Base-by-base conservation (phyloP, 305 asterid species). In the Fraxinus sp. region DNA sequence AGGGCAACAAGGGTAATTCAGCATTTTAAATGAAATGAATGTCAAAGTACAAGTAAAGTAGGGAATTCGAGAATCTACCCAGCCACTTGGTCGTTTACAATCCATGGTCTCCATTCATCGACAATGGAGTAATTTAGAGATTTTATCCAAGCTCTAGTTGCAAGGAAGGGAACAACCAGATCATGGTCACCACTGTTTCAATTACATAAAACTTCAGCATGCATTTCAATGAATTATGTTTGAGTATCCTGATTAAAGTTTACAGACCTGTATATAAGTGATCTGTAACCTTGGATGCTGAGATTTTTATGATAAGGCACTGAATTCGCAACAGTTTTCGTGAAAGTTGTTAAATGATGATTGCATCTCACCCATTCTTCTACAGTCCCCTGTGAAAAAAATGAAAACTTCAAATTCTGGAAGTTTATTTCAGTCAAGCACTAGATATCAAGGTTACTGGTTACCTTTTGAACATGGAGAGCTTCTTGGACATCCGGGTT, bases 241-340 rank as follows among this genome's bases (percentile, higher is more conserved):
- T 24, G 3, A 24, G 8, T 26, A 7, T 28, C 18, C 37, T 28
- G 3, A 68, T 68, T 28, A 28, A 11, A 26, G 18, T 68, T 68
- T 28, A 28, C 72, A 77, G 14, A 82, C 84, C 77, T 82, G 77
- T 82, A 82, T 41, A 82, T 30, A 82, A 82, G 84, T 28, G 84
- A 82, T 62, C 77, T 37, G 22, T 82, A 82, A 18, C 84, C 84
- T 59, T 75, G 66, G 49, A 62, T 0, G 33, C 77, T 82, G 16
- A n/a, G 84, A 30, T 76, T 64, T 76, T 0, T 20, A 7, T 82
- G 84, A 30, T 82, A 77, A 16, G 46, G 16, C 10, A 59, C 52
- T 37, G 81, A 75, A 2, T 76, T 35, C 24, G 6, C 7, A 36
- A 35, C 70, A 1, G 81, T 76, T 37, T 0, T 20, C 10, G 20